phyloP scores from a whole-genome alignment of 331 rosid species.

The Rhamnella rubrinervis region DNA sequence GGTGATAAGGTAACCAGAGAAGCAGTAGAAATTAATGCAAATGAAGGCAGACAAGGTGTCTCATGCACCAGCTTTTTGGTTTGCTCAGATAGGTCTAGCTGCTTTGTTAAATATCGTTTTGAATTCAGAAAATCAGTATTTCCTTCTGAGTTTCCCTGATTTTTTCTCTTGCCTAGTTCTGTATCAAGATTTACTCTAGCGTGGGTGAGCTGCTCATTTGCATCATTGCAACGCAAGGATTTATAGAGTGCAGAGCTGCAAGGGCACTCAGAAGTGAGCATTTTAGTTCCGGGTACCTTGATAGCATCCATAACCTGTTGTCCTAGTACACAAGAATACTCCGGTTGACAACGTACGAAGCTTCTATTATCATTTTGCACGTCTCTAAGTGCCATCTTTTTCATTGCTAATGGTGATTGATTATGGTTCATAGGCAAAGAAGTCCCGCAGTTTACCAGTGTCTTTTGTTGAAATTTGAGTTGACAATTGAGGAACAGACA shows the following conservation, averaged over 20 bases:
- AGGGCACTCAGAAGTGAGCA: background rate
- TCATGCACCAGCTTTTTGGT: constrained; percentile 11
- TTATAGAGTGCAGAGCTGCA: constrained; percentile 12
- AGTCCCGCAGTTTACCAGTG: constrained; percentile 15
- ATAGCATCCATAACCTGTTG: constrained; percentile 2
- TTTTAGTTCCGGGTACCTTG: constrained; percentile 35
- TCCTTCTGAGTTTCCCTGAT: constrained; percentile 4
- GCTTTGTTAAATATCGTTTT: constrained; percentile 8
- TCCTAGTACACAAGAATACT: constrained; percentile 24
- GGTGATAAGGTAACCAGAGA: constrained; percentile 30
- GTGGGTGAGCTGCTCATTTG: constrained; percentile 18
- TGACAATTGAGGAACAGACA: constrained; percentile 22
- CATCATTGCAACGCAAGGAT: constrained; percentile 19
- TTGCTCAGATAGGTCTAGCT: constrained; percentile 7
- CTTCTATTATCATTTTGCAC: constrained; percentile 39
- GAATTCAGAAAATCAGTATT: constrained; percentile 4
- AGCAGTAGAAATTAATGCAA: constrained; percentile 15
- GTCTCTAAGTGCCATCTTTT: constrained; percentile 41
- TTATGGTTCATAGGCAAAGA: constrained; percentile 26
- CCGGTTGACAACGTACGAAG: constrained; percentile 10
- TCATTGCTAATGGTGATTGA: constrained; percentile 29
- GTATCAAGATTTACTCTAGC: constrained; percentile 19
- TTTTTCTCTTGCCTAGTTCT: constrained; percentile 28
- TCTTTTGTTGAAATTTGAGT: constrained; percentile 15
- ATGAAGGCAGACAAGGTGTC: constrained; percentile 26